phyloP scores from a whole-genome alignment of 805 yeast genomes.

The Ascoidea rubescens region DNA sequence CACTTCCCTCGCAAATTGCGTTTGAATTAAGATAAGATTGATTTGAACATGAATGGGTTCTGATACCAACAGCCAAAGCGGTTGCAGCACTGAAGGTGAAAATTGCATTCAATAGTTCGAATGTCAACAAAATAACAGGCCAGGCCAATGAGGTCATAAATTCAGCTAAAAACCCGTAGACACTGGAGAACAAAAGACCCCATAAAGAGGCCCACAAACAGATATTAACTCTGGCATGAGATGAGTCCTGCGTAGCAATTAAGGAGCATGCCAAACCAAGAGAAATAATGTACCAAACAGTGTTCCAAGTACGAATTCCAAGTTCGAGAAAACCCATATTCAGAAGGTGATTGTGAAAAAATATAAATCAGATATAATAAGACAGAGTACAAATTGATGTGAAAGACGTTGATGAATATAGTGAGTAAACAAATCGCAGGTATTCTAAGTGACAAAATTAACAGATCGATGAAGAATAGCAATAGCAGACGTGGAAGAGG shows the following conservation, averaged over 20 bases:
- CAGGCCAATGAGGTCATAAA: slow-evolving; percentile 71
- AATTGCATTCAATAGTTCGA: slow-evolving; percentile 81
- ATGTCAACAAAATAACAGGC: slow-evolving; percentile 61
- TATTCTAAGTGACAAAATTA: background rate
- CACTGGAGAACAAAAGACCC: slow-evolving; percentile 65
- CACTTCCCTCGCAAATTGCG: slow-evolving; percentile 58
- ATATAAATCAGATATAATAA: background rate
- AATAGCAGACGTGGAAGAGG: background rate
- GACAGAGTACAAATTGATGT: no score
- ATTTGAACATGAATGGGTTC: slow-evolving; percentile 78
- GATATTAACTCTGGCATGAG: slow-evolving; percentile 73
- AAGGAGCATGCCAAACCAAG: slow-evolving; percentile 87
- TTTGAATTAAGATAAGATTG: slow-evolving; percentile 46
- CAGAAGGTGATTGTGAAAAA: slow-evolving; percentile 37
- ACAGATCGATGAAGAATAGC: background rate
- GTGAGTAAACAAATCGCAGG: background rate
- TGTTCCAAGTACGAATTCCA: slow-evolving; percentile 59
- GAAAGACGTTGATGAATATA: background rate
- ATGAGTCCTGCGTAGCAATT: slow-evolving; percentile 46
- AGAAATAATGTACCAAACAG: slow-evolving; percentile 60
- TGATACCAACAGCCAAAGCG: slow-evolving; percentile 83
- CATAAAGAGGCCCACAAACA: slow-evolving; percentile 79
- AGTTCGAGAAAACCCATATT: slow-evolving; percentile 41
- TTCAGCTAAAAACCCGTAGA: slow-evolving; percentile 70
- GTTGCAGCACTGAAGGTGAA: slow-evolving; percentile 93